These are phyloP conservation scores for Triangularia verruculosa DNA, from an alignment of 2,329 filamentous ascomycete species.

Conservation along the genomic window DNA sequence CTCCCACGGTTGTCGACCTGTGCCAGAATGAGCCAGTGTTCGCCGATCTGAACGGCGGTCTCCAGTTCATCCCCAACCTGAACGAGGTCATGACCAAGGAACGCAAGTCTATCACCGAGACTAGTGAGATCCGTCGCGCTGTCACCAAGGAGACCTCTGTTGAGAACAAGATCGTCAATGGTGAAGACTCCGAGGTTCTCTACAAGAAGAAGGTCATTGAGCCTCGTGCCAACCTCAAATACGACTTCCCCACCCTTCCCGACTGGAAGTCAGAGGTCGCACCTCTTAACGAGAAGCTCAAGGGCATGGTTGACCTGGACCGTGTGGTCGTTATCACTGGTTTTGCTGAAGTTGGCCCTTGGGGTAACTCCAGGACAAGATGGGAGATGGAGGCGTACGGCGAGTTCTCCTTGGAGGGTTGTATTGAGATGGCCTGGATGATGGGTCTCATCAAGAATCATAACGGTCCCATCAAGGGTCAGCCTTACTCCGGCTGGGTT, in stretches of 20 bases:
- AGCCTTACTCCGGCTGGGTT: constrained; percentile 95
- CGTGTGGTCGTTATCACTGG: constrained; percentile 97
- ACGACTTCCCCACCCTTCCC: constrained; percentile 85
- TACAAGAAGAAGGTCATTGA: constrained; percentile 94
- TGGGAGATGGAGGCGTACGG: constrained; percentile 99
- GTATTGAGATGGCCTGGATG: constrained; percentile 99
- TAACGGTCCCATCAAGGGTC: constrained; percentile 92
- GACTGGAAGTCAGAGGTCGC: constrained; percentile 90
- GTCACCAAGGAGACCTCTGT: constrained; percentile 94
- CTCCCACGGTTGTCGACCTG: constrained; percentile 86
- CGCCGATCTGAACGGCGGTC: constrained; percentile 93
- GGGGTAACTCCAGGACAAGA: constrained; percentile 96
- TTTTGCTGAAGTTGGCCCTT: constrained; percentile 92
- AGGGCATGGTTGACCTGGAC: constrained; percentile 98
- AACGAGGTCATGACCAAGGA: constrained; percentile 93
- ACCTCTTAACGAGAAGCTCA: constrained; percentile 81
- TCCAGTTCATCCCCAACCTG: constrained; percentile 95
- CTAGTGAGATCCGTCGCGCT: constrained; percentile 86
- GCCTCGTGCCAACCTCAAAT: constrained; percentile 96
- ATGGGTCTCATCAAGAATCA: constrained; percentile 99
- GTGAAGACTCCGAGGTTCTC: constrained; percentile 83
- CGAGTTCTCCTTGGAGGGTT: constrained; percentile 95
- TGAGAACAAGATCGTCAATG: constrained; percentile 96
- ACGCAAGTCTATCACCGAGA: constrained; percentile 92
- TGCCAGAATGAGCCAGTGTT: constrained; percentile 96